phyloP scores from a whole-genome alignment of 1,284 basidiomycete genomes.

The Malassezia arunalokei region DNA sequence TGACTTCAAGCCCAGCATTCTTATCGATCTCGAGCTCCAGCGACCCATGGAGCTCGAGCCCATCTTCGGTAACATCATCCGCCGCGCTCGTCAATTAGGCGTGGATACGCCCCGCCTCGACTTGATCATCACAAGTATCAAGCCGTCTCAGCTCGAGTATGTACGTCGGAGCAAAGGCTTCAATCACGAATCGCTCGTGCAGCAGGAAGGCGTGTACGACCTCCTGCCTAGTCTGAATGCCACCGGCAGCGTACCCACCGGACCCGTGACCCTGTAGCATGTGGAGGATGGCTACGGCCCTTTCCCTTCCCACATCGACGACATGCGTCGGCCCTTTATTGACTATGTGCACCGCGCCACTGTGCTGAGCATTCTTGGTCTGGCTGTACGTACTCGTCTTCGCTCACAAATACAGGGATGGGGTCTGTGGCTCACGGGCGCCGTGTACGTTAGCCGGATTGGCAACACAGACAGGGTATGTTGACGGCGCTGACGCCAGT shows the following conservation, averaged over 20 bases:
- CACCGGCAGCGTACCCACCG: constrained; percentile 1
- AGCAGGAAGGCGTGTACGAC: not conserved
- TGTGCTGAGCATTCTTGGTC: constrained; percentile 7
- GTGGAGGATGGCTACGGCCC: not conserved
- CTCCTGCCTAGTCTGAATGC: not conserved
- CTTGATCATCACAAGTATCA: constrained; percentile 27
- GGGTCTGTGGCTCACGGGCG: constrained; percentile 15
- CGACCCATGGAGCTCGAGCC: constrained; percentile 37
- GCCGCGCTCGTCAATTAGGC: constrained; percentile 17
- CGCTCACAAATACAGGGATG: constrained; percentile 4
- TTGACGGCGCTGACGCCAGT: not conserved
- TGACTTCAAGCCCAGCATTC: constrained; percentile 35
- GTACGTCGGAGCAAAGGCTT: not conserved
- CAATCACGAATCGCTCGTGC: not conserved
- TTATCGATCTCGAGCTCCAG: constrained; percentile 32
- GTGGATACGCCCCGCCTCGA: constrained; percentile 37
- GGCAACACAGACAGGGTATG: constrained; percentile 14
- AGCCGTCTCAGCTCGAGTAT: constrained; percentile 23
- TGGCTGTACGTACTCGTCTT: not conserved
- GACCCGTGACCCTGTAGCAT: not conserved
- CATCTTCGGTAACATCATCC: constrained; percentile 28
- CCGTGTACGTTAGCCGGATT: constrained; percentile 15
- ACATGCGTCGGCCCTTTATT: not conserved
- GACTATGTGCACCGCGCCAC: constrained; percentile 11
- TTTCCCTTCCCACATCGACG: not conserved